A percentile compares a stretch with the other conserved stretches of the same genome.
These are phyloP conservation scores for Polyrhizophydium stewartii DNA, from an alignment of 371 early-diverging fungal species.

Conservation along the genomic window DNA sequence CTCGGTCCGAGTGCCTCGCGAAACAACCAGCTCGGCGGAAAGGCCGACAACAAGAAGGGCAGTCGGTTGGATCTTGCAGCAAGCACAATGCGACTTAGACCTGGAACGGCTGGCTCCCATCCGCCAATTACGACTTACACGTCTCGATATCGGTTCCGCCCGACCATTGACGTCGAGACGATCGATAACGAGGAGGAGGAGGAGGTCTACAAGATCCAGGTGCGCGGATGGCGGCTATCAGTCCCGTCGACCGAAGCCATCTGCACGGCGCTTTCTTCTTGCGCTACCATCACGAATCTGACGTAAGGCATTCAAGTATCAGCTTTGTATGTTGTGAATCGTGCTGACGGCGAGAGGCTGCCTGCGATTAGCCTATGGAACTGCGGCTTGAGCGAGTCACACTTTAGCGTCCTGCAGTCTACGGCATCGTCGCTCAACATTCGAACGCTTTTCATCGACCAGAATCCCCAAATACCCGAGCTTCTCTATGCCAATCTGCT, in stretches of 20 bases:
- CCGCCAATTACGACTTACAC: slow-evolving; percentile 11
- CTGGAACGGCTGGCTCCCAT: too few species aligned
- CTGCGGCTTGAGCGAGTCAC: slow-evolving; percentile 32
- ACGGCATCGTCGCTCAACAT: slow-evolving; percentile 21
- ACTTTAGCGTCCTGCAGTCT: slow-evolving; percentile 22
- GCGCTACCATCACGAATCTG: slow-evolving; percentile 23
- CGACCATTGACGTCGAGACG: slow-evolving; percentile 30
- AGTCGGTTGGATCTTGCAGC: too few species aligned
- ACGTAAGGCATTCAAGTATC: slow-evolving; percentile 17
- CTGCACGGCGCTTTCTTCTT: slow-evolving; percentile 13
- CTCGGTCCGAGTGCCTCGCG: too few species aligned
- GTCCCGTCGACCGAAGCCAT: slow-evolving; percentile 24
- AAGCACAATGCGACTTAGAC: too few species aligned
- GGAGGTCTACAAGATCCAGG: slow-evolving; percentile 30
- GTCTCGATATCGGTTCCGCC: slow-evolving; percentile 32
- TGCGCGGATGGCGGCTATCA: slow-evolving; percentile 36
- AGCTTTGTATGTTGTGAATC: neutral
- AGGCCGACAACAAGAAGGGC: slow-evolving; percentile 3
- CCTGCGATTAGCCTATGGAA: slow-evolving; percentile 36
- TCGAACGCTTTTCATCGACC: slow-evolving; percentile 29
- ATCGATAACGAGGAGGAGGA: slow-evolving; percentile 34
- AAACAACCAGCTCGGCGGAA: neutral
- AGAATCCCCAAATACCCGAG: slow-evolving; percentile 38
- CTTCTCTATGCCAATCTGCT: slow-evolving; percentile 22
- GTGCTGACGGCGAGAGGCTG: neutral